Evolutionary conservation across 768 basidiomycete species (phyloP).

Genomic region (Russula emetica): DNA sequence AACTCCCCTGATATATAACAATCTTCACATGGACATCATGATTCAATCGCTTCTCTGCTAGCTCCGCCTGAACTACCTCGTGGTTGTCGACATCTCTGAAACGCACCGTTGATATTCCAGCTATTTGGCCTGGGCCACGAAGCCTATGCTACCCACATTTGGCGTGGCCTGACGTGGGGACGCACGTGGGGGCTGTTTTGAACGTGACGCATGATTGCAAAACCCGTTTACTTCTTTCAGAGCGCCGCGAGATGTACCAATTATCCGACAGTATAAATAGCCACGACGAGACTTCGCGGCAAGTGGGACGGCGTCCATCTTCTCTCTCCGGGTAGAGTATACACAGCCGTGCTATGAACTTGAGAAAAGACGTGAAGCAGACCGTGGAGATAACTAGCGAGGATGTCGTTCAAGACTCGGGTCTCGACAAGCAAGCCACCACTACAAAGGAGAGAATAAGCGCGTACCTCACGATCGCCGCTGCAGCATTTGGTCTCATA

Average conservation of each 20-base stretch:
- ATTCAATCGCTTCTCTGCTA: too few relatives aligned
- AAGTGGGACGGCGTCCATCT: neutral
- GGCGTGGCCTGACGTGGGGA: neutral
- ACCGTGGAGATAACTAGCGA: neutral
- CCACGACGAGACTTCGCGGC: neutral
- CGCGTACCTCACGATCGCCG: conserved; percentile 58
- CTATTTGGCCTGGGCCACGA: neutral
- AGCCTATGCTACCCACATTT: neutral
- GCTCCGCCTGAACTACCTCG: neutral
- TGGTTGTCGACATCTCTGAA: neutral
- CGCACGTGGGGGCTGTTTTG: conserved; percentile 13
- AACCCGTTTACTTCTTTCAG: conserved; percentile 3
- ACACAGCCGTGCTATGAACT: conserved; percentile 3
- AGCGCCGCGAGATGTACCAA: neutral
- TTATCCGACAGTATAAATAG: conserved; percentile 12
- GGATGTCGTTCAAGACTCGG: conserved; percentile 10
- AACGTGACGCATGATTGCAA: neutral
- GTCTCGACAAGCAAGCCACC: conserved; percentile 6
- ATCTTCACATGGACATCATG: neutral
- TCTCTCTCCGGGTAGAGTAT: conserved; percentile 5
- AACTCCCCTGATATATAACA: neutral
- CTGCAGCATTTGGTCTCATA: conserved; percentile 62
- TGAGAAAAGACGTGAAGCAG: conserved; percentile 1
- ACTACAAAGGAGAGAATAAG: conserved; percentile 43
- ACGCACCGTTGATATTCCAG: neutral